These are phyloP conservation scores for Barbatosphaeria neglecta DNA, from an alignment of 495 filamentous ascomycete species.

Conservation along the genomic window DNA sequence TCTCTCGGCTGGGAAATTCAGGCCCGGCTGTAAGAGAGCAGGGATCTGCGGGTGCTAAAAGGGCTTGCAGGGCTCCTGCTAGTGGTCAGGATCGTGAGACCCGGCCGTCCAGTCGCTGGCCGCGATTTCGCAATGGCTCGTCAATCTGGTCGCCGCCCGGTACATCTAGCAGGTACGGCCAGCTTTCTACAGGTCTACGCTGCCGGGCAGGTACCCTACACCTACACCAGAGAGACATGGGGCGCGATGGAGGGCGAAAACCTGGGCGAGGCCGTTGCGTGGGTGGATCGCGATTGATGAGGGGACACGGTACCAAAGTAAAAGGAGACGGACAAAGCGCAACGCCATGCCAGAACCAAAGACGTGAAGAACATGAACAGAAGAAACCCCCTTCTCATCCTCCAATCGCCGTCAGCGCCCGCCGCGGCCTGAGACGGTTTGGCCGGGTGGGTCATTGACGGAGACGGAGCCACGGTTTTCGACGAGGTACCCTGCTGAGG, in stretches of 20 bases:
- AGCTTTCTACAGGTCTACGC: no score
- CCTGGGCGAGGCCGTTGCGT: no score
- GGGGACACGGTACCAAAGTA: conserved; percentile 22
- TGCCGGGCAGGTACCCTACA: no score
- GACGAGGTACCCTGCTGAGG: no score
- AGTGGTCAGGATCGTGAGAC: conserved; percentile 5
- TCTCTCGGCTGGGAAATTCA: conserved; percentile 25
- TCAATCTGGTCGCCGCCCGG: no score
- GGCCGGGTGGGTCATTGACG: background rate
- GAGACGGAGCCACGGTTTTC: background rate
- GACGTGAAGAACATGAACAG: no score
- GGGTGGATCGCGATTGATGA: no score
- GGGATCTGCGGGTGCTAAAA: conserved; percentile 18
- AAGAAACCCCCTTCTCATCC: background rate
- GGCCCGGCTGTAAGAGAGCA: conserved; percentile 19
- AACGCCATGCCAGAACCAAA: background rate
- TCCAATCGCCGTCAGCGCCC: background rate
- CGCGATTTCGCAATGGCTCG: conserved; percentile 14
- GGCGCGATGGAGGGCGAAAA: no score
- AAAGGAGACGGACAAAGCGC: conserved; percentile 9
- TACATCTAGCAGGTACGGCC: no score
- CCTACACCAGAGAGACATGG: no score
- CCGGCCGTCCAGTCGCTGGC: conserved; percentile 15
- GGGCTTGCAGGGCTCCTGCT: conserved; percentile 12
- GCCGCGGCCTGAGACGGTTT: background rate